Conservation (phyloP, 768 basidiomycete species). For the Termitomyces sp. region DNA sequence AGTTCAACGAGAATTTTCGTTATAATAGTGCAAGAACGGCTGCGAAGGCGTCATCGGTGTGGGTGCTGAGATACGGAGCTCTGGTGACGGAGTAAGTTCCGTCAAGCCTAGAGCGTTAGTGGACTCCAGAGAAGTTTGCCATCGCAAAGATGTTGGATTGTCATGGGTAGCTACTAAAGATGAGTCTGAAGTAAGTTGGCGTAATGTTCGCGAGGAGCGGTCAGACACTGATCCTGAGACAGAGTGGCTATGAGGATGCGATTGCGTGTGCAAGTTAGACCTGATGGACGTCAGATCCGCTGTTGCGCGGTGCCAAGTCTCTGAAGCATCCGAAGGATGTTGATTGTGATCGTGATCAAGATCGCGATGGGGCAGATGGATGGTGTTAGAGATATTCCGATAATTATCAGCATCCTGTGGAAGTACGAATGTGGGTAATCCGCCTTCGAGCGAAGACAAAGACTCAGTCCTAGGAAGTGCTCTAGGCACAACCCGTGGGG, state of each 20-base stretch:
- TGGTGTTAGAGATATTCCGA: background rate
- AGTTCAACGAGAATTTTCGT: background rate
- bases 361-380: background rate
- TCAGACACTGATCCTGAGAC: background rate
- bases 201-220: constrained; percentile 2
- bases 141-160: background rate
- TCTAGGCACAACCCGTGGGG: constrained; percentile 1
- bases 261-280: background rate
- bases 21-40: constrained; percentile 3
- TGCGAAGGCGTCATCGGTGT: constrained; percentile 4
- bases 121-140: background rate
- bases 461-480: constrained; percentile 2
- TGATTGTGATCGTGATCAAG: constrained; percentile 1
- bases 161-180: background rate
- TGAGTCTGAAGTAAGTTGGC: background rate
- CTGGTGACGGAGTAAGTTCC: constrained; percentile 2
- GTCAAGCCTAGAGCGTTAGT: constrained; percentile 8
- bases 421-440: background rate
- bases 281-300: background rate
- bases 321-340: background rate
- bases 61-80: constrained; percentile 10
- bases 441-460: background rate
- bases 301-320: background rate
- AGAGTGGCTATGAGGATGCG: background rate
- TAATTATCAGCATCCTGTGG: background rate